Conservation (phyloP, 2,329 filamentous ascomycete species). For the Ramularia endophylla region DNA sequence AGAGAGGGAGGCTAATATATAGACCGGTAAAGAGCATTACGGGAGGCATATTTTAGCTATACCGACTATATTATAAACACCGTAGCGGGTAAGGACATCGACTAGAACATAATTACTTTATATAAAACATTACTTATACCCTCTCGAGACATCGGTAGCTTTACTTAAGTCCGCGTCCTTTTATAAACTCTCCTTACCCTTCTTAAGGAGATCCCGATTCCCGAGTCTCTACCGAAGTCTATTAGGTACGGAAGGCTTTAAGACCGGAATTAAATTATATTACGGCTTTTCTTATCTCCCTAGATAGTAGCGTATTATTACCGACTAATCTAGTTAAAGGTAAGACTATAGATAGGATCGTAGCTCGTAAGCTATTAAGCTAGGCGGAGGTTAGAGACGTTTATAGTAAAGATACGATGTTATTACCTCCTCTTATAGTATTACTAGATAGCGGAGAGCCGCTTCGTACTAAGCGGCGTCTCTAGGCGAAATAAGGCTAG, state of each 20-base stretch:
- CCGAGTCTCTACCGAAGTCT: slow-evolving; percentile 35
- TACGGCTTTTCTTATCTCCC: slow-evolving; percentile 34
- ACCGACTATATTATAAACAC: too few relatives aligned
- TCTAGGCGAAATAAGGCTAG: too few relatives aligned
- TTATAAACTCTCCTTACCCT: slow-evolving; percentile 32
- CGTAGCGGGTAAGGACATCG: too few relatives aligned
- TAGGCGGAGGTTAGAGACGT: slow-evolving; percentile 20
- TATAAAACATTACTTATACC: too few relatives aligned
- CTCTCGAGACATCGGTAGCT: slow-evolving; percentile 29
- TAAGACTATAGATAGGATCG: slow-evolving; percentile 38
- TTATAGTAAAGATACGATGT: background rate
- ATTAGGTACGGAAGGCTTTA: slow-evolving; percentile 32
- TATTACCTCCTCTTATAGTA: slow-evolving; percentile 38
- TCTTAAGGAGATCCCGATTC: slow-evolving; percentile 29
- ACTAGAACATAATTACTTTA: too few relatives aligned
- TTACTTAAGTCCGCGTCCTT: slow-evolving; percentile 34
- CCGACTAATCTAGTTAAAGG: slow-evolving; percentile 30
- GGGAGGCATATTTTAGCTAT: too few relatives aligned
- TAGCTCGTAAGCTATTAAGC: slow-evolving; percentile 39
- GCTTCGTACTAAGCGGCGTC: slow-evolving; percentile 25
- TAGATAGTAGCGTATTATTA: slow-evolving; percentile 32
- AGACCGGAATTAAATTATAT: slow-evolving; percentile 32
- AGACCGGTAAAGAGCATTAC: too few relatives aligned
- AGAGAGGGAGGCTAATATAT: too few relatives aligned
- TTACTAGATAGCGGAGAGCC: slow-evolving; percentile 40